Percentiles rank a stretch among this genome's conserved stretches.
Evolutionary conservation across 2,329 filamentous ascomycete species (phyloP).

Genomic region (Pestalotiopsis fici): DNA sequence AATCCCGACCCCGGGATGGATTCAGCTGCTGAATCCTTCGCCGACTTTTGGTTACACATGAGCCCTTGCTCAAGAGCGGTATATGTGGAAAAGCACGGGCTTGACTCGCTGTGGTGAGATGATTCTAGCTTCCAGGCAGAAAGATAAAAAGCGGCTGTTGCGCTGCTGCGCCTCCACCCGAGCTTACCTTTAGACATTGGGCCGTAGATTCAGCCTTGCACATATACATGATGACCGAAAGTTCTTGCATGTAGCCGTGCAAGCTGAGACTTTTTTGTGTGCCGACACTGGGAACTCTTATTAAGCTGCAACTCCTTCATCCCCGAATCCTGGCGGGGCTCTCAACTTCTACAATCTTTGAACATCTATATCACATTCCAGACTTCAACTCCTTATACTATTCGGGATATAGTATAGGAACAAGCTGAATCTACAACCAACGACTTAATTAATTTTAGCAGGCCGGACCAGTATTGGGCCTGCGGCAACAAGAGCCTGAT

Average conservation of each 20-base stretch:
- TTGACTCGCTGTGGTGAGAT: background rate
- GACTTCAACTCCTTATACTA: background rate
- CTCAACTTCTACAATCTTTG: background rate
- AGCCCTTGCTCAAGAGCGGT: background rate
- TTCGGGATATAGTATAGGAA: too few relatives aligned
- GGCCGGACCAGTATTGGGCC: background rate
- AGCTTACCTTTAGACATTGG: background rate
- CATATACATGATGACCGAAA: background rate
- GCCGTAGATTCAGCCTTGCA: background rate
- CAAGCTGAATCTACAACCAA: too few relatives aligned
- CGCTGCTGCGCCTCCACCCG: slow-evolving; percentile 2
- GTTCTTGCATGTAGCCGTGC: background rate
- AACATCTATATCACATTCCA: background rate
- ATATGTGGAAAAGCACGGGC: background rate
- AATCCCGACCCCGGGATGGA: background rate
- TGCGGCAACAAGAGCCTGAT: background rate
- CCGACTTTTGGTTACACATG: background rate
- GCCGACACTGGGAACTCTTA: background rate
- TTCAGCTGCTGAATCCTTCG: slow-evolving; percentile 6
- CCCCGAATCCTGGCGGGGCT: background rate
- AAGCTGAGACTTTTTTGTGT: background rate
- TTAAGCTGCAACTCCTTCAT: background rate
- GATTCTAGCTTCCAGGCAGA: background rate
- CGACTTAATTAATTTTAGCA: background rate
- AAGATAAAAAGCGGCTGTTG: slow-evolving; percentile 4